Conservation (phyloP, 129 eudicot genomes). For the Scalesia atractyloides region DNA sequence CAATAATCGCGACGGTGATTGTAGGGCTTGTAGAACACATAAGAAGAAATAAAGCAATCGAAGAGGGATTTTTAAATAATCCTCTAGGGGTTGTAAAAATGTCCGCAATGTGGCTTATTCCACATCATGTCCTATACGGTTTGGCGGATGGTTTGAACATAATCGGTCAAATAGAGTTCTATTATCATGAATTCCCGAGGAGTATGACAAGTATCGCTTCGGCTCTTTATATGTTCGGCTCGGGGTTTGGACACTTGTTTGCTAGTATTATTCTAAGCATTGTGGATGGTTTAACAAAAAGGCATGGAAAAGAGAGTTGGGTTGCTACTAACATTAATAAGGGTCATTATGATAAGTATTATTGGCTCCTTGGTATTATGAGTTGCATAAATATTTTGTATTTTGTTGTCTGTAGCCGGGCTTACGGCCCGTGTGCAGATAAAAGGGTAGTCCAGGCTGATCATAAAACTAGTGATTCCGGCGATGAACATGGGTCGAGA, state of each 20-base stretch:
- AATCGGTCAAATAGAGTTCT: constrained; percentile 74
- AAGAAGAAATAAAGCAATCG: constrained; percentile 51
- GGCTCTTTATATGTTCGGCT: constrained; percentile 56
- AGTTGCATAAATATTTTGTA: constrained; percentile 54
- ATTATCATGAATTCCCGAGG: constrained; percentile 74
- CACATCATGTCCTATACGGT: constrained; percentile 55
- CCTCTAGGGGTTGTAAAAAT: constrained; percentile 51
- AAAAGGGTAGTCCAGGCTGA: constrained; percentile 10
- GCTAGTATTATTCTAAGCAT: constrained; percentile 61
- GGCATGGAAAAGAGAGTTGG: constrained; percentile 74
- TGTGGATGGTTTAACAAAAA: constrained; percentile 50
- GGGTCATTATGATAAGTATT: constrained; percentile 75
- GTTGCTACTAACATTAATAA: constrained; percentile 62
- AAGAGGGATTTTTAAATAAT: constrained; percentile 50
- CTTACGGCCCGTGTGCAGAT: constrained; percentile 62
- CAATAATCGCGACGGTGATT: constrained; percentile 47
- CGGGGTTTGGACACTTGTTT: constrained; percentile 54
- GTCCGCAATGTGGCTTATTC: constrained; percentile 91
- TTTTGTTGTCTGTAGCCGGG: constrained; percentile 55
- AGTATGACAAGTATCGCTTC: constrained; percentile 90
- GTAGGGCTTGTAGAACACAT: constrained; percentile 61
- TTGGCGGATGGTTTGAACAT: constrained; percentile 77
- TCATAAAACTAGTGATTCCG: neutral
- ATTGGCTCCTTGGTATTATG: constrained; percentile 70
- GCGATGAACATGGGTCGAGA: neutral